These are phyloP conservation scores for Neofusicoccum ribis DNA, from an alignment of 2,329 filamentous ascomycete genomes.

Conservation along the genomic window DNA sequence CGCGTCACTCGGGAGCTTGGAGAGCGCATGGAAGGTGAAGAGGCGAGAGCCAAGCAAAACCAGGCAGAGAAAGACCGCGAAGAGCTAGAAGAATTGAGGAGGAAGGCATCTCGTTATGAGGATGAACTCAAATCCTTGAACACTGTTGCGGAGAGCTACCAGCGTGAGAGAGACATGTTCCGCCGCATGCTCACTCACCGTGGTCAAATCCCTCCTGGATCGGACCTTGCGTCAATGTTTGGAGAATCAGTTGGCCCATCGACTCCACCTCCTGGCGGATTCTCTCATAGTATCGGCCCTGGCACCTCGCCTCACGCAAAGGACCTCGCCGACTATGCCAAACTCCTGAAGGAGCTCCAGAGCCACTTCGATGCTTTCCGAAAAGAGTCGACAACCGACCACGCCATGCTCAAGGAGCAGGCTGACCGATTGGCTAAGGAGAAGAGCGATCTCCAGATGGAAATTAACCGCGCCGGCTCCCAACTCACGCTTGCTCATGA, in stretches of 20 bases:
- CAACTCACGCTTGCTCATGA: conserved; percentile 80
- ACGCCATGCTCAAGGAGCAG: conserved; percentile 80
- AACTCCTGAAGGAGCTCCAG: conserved; percentile 83
- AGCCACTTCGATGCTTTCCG: conserved; percentile 86
- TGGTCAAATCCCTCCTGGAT: conserved; percentile 59
- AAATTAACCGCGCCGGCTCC: conserved; percentile 76
- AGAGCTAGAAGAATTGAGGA: conserved; percentile 71
- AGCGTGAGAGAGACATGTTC: conserved; percentile 97
- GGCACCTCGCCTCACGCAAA: conserved; percentile 48
- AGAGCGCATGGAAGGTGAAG: conserved; percentile 86
- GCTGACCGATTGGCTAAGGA: conserved; percentile 78
- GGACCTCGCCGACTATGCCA: conserved; percentile 69
- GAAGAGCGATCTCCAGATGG: conserved; percentile 78
- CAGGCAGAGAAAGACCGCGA: conserved; percentile 60
- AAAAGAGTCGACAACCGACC: conserved; percentile 79
- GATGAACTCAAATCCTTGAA: conserved; percentile 83
- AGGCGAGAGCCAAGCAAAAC: conserved; percentile 65
- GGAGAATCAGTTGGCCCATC: conserved; percentile 68
- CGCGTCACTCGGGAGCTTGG: conserved; percentile 81
- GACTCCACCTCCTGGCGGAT: conserved; percentile 45
- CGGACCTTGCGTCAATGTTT: conserved; percentile 67
- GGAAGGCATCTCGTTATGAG: conserved; percentile 73
- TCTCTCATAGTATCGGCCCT: conserved; percentile 32
- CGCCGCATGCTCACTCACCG: conserved; percentile 85
- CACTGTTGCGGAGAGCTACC: conserved; percentile 85